Evolutionary conservation across 805 yeast genomes (phyloP).

Genomic region (Cyberlindnera meyerae): DNA sequence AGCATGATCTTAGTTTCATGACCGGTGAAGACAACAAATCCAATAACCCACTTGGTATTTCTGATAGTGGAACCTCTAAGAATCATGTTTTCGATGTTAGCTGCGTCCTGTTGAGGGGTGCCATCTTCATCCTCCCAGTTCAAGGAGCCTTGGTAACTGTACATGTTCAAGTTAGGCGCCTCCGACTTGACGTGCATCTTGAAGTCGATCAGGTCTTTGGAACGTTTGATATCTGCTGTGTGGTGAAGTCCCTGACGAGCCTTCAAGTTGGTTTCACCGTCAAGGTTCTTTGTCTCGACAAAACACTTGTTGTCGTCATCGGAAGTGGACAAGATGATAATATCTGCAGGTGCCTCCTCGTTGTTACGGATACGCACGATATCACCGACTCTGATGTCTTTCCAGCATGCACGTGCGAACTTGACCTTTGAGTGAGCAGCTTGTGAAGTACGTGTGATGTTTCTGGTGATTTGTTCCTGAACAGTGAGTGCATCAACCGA

Average conservation of each 20-base stretch:
- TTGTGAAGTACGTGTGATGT: conserved; percentile 1
- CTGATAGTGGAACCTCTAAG: conserved; percentile 71
- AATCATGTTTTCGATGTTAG: conserved; percentile 61
- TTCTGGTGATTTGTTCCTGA: conserved; percentile 7
- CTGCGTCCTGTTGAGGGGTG: conserved; percentile 47
- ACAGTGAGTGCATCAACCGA: conserved; percentile 4
- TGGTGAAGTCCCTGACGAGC: conserved; percentile 65
- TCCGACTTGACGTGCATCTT: conserved; percentile 68
- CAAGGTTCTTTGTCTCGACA: conserved; percentile 76
- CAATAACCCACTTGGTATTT: conserved; percentile 79
- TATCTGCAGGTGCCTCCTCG: conserved; percentile 79
- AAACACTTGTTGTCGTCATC: conserved; percentile 64
- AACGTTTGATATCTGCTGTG: conserved; percentile 41
- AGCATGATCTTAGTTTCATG: conserved; percentile 75
- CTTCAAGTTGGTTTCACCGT: conserved; percentile 75
- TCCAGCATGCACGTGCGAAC: conserved; percentile 47
- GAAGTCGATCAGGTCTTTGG: conserved; percentile 42
- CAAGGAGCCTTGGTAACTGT: conserved; percentile 68
- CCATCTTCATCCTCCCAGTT: conserved; percentile 40
- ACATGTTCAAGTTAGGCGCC: conserved; percentile 75
- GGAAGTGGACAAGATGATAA: conserved; percentile 52
- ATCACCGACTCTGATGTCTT: conserved; percentile 69
- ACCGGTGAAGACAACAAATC: conserved; percentile 72
- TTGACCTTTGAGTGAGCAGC: conserved; percentile 9
- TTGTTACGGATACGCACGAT: conserved; percentile 63